Base-by-base conservation (phyloP, 1,139 yeast species). In the Yamadazyma atmosphaerica region DNA sequence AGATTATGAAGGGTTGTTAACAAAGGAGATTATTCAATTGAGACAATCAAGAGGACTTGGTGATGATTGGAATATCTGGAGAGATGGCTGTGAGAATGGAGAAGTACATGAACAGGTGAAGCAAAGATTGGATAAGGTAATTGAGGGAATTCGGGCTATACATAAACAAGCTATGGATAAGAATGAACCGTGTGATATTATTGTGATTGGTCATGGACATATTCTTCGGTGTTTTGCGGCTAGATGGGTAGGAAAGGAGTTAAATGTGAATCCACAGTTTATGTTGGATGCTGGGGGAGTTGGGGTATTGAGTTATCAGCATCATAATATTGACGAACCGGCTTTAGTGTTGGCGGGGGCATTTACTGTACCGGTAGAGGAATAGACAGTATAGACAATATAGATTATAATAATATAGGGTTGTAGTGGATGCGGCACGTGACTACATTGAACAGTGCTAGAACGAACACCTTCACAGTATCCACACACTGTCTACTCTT, bases 251-350 rank as follows among this genome's bases (percentile, higher is more conserved):
- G 75, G 74, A 6, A 64, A 72, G 34, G 74, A 72, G 12, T 68
- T 85, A 43, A 61, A 72, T 46, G 65, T 61, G 37, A 87, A 89
- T 58, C 96, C 96, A 2, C 79, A 82, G 46, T 81, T 88, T 57
- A 70, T 90, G 62, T 70, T 90, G 51, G 97, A 90, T 58, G 96
- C 98, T 21, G 97, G 97, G 49, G 97, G 96, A 35, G 88, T 88
- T 24, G 96, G 97, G 41, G 95, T 88, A 2, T 71, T 90, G 57
- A 82, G 94, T 51, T 90, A 90, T 60, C 95, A 87, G 54, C 98
- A 90, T 58, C 81, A 84, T 56, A 82, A 76, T 57, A 74, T 86
- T 43, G 74, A 83, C 29, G 97, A 90, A 62, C 97, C 97, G 2
- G 96, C 97, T 0, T 61, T 90, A 43, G 78, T 73, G 39, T 72